phyloP scores from a whole-genome alignment of 345 rosid genomes.

The Nasturtium officinale region DNA sequence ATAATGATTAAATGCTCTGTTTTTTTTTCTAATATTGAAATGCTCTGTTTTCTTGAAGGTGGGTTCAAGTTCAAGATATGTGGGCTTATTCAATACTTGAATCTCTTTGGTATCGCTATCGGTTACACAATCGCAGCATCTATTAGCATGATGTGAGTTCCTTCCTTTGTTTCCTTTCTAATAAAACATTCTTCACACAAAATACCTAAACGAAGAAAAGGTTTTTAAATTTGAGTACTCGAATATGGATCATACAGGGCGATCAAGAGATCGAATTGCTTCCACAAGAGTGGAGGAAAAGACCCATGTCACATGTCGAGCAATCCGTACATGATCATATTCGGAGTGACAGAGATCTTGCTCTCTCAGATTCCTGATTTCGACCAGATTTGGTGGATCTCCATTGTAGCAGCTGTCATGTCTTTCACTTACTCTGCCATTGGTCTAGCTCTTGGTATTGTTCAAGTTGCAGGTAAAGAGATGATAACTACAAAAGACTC shows the following conservation, averaged over 20 bases:
- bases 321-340: constrained; percentile 74
- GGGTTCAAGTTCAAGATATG: constrained; percentile 70
- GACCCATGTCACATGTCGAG: constrained; percentile 68
- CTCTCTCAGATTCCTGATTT: constrained; percentile 84
- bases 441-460: constrained; percentile 84
- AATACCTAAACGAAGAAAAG: neutral
- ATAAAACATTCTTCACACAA: neutral
- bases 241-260: constrained; percentile 56
- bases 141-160: constrained; percentile 73
- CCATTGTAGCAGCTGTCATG: constrained; percentile 89
- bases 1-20: neutral
- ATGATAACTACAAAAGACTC: neutral
- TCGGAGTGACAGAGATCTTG: constrained; percentile 65
- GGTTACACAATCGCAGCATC: constrained; percentile 85
- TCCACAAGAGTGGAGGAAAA: constrained; percentile 64
- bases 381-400: constrained; percentile 90
- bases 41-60: constrained; percentile 46
- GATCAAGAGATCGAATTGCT: constrained; percentile 73
- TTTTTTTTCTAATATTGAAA: neutral
- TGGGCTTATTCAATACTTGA: constrained; percentile 66
- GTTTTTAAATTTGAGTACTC: neutral
- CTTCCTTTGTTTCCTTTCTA: neutral
- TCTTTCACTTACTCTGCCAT: constrained; percentile 91
- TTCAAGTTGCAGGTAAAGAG: constrained; percentile 57
- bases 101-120: constrained; percentile 66